Evolutionary conservation across 2,329 filamentous ascomycete species (phyloP), one percentile per base, ranked within the genome.

Genomic region (Neoascochyta sp.): DNA sequence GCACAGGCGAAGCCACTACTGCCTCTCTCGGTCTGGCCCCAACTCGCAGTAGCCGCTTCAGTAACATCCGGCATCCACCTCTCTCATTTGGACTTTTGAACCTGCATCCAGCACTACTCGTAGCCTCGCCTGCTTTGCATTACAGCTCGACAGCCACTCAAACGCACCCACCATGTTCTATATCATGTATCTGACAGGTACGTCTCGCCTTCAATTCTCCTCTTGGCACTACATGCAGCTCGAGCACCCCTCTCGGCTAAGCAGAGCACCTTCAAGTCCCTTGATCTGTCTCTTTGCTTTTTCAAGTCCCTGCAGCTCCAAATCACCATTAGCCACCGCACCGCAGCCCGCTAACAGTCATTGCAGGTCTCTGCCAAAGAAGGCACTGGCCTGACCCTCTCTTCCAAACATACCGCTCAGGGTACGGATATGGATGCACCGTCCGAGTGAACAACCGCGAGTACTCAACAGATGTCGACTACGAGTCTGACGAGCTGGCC

Each of bases 391-490:
- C 80, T 50, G 86, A 94, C 62, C 90, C 90, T 54, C 75, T 79
- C 61, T 96, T 94, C 74, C 83, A 92, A 67, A 82, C 81, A 55
- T 87, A 83, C 73, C 76, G 75, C 50, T 81, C 80, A 54, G 68
- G 74, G 45, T 77, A 72, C 52, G 89, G 89, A 59, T 94, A 83
- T 65, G 86, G 83, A 36, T 95, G 89, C 70, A 81, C 88, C 36
- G 90, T 95, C 34, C 78, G 92, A 43, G 90, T 96, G 62, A 95
- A 96, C 70, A 93, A 93, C 51, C 84, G 90, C 58, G 87, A 95
- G 70, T 96, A 95, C 69, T 86, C 89, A 63, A 95, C 89, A 23
- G 88, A 95, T 63, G 76, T 84, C 20, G 77, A 82, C 43, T 94
- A 92, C 68, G 80, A 85, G 60, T 85, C 83, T 41, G 85, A 90